Conservation (phyloP, 257 asterid genomes). For the Solanum gracilifrons region DNA sequence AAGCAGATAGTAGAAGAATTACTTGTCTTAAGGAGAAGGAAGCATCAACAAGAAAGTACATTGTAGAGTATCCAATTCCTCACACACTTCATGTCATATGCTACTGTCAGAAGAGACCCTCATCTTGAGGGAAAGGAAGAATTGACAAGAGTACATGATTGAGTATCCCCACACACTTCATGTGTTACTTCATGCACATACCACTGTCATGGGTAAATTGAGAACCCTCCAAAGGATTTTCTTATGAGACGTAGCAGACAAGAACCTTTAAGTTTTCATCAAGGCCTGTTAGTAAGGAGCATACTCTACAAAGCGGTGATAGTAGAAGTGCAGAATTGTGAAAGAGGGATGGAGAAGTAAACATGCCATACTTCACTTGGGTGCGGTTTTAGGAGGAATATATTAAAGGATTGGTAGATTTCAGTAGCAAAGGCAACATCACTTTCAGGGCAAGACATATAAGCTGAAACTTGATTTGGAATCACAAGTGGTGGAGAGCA, state of each 20-base stretch:
- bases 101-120: not conserved
- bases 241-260: not conserved
- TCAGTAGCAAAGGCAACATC: not conserved
- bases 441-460: not conserved
- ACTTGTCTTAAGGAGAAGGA: not conserved
- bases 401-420: not conserved
- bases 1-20: not conserved
- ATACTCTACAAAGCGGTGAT: not conserved
- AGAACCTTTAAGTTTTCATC: not conserved
- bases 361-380: not conserved
- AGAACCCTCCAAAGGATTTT: not conserved
- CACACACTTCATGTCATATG: not conserved
- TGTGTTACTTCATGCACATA: not conserved
- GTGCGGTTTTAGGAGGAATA: not conserved
- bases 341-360: not conserved
- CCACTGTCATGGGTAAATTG: not conserved
- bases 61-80: not conserved
- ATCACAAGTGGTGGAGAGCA: not conserved
- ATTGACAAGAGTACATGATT: not conserved
- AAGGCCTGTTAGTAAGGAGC: not conserved
- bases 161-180: not conserved
- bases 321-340: not conserved
- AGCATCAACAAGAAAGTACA: not conserved
- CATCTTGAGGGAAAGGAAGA: not conserved
- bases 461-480: not conserved